These are phyloP conservation scores for Penicillium vulpinum DNA, from an alignment of 2,329 filamentous ascomycete genomes.

Conservation along the genomic window DNA sequence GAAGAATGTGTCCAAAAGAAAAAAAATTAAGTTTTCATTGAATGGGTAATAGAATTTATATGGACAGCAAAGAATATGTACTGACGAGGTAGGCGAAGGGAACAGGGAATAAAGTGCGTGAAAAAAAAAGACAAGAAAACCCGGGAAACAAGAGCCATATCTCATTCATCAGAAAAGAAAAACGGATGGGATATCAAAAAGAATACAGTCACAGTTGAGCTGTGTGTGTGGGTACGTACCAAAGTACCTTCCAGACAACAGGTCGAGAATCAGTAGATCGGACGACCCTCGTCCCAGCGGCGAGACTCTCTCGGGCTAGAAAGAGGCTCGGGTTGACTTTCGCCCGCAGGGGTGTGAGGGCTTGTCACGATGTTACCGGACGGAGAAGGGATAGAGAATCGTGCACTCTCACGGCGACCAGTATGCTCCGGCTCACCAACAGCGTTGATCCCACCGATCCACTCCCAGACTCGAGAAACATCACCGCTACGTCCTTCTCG, in stretches of 20 bases:
- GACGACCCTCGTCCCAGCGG: constrained; percentile 45
- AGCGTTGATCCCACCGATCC: constrained; percentile 62
- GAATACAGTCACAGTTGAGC: neutral
- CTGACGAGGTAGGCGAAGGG: neutral
- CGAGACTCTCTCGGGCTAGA: constrained; percentile 32
- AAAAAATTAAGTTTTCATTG: neutral
- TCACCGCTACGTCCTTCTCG: constrained; percentile 59
- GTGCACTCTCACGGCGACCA: constrained; percentile 28
- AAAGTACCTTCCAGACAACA: neutral
- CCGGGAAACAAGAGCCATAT: constrained; percentile 7
- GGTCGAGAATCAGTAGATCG: constrained; percentile 38
- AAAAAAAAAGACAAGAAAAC: neutral
- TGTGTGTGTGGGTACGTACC: constrained; percentile 15
- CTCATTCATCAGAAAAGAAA: constrained; percentile 8
- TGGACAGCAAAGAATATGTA: constrained; percentile 20
- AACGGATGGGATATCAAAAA: constrained; percentile 11
- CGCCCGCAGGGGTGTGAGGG: constrained; percentile 16
- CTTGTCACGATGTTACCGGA: constrained; percentile 18
- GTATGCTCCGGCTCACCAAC: constrained; percentile 45
- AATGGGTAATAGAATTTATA: constrained; percentile 10
- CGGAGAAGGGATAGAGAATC: constrained; percentile 31
- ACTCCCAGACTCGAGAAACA: constrained; percentile 67
- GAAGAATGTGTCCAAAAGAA: neutral
- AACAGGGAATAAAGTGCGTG: neutral
- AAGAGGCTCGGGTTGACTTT: constrained; percentile 16